These are phyloP conservation scores for Pistacia vera DNA, from an alignment of 345 rosid species.

Conservation along the genomic window DNA sequence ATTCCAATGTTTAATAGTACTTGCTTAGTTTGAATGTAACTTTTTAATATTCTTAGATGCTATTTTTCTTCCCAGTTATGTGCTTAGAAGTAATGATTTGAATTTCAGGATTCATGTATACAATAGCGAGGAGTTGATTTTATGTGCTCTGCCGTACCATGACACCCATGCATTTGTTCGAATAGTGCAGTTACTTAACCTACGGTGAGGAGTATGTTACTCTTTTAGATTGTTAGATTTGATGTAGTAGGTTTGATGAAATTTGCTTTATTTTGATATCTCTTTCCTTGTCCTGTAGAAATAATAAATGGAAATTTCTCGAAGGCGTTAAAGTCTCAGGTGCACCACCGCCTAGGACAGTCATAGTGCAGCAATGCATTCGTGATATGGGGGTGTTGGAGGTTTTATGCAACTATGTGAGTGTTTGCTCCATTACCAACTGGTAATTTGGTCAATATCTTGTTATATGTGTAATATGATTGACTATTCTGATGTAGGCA, in stretches of 20 bases:
- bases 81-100: conserved; percentile 10
- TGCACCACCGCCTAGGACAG: conserved; percentile 82
- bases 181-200: conserved; percentile 70
- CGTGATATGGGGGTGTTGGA: conserved; percentile 86
- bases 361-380: conserved; percentile 87
- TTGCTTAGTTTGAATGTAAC: neutral
- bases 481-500: conserved; percentile 49
- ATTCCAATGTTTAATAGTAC: conserved; percentile 4
- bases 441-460: conserved; percentile 13
- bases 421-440: conserved; percentile 20
- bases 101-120: conserved; percentile 72
- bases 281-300: conserved; percentile 44
- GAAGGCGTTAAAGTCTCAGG: conserved; percentile 85
- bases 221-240: neutral
- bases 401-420: conserved; percentile 79
- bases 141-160: conserved; percentile 84
- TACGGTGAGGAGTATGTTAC: conserved; percentile 51
- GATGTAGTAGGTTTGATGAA: neutral
- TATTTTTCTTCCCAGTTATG: neutral
- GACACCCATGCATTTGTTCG: conserved; percentile 87
- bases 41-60: neutral
- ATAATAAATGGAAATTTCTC: conserved; percentile 88
- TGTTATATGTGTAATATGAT: conserved; percentile 13
- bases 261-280: conserved; percentile 14
- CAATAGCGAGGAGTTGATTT: conserved; percentile 75